Evolutionary conservation across 2,329 filamentous ascomycete species (phyloP).

Genomic region (Colletotrichum sp.): DNA sequence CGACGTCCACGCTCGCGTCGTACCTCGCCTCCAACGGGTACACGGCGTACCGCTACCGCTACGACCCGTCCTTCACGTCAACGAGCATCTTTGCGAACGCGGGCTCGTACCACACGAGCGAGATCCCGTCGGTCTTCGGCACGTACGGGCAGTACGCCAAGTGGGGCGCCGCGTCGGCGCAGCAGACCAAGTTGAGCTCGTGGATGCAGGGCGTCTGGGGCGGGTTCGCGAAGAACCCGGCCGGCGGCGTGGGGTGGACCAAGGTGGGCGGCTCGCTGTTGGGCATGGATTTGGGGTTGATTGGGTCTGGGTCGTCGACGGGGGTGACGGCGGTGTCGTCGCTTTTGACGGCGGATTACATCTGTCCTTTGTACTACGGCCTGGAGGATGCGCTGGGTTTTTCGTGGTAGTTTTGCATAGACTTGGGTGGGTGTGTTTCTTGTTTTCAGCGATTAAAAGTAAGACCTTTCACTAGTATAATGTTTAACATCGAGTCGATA

Average conservation of each 20-base stretch:
- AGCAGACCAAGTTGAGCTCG: slow-evolving; percentile 2
- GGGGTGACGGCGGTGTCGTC: neutral
- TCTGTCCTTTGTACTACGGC: neutral
- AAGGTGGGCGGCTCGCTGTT: neutral
- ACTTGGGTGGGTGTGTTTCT: neutral
- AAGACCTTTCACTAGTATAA: neutral
- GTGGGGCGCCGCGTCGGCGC: neutral
- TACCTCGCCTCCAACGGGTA: neutral
- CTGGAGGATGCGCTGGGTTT: neutral
- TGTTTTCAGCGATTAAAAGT: neutral
- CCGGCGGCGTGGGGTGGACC: neutral
- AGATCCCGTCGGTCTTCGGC: slow-evolving; percentile 18
- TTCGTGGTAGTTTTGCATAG: neutral
- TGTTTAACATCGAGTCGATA: neutral
- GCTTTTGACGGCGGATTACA: neutral
- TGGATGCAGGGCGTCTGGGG: slow-evolving; percentile 15
- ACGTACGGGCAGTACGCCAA: slow-evolving; percentile 4
- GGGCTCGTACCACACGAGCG: slow-evolving; percentile 16
- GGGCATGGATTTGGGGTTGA: neutral
- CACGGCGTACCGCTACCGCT: slow-evolving; percentile 15
- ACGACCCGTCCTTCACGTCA: slow-evolving; percentile 5
- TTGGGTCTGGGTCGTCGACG: neutral
- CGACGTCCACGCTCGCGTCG: neutral
- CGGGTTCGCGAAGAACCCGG: slow-evolving; percentile 9
- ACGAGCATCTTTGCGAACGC: slow-evolving; percentile 12